Percentiles rank a stretch among this genome's conserved stretches.
Conservation (phyloP, 495 filamentous ascomycete species). For the Cercophora samala region DNA sequence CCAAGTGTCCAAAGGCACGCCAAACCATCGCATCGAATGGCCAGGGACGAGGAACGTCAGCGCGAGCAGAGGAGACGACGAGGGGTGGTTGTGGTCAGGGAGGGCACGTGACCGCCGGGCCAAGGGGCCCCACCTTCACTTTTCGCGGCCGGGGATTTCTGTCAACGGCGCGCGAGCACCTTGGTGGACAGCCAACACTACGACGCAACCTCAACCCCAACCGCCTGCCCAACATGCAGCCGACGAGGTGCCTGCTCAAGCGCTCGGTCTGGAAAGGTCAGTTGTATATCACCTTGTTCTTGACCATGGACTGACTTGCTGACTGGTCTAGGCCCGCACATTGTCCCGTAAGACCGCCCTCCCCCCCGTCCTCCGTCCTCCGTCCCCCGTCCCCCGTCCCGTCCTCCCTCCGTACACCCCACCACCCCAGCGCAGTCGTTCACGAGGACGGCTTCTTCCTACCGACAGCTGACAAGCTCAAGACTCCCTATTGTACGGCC, state of each 20-base stretch:
- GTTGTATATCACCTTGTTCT: background rate
- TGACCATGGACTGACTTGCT: background rate
- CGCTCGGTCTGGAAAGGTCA: slow-evolving; percentile 59
- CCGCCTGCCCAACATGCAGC: slow-evolving; percentile 46
- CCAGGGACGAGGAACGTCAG: background rate
- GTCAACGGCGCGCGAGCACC: background rate
- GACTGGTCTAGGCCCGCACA: slow-evolving; percentile 56
- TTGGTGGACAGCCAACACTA: slow-evolving; percentile 40
- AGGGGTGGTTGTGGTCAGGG: background rate
- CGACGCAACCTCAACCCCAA: background rate
- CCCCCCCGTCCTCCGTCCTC: background rate
- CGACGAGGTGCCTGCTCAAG: slow-evolving; percentile 51
- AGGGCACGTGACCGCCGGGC: background rate
- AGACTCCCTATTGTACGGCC: slow-evolving; percentile 64
- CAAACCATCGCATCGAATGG: background rate
- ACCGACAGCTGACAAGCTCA: slow-evolving; percentile 11
- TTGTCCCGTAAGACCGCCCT: slow-evolving; percentile 61
- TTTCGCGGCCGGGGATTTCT: slow-evolving; percentile 2
- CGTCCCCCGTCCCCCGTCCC: background rate
- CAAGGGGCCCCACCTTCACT: background rate
- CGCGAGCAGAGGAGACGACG: background rate
- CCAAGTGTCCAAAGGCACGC: background rate
- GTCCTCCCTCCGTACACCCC: background rate
- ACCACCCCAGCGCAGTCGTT: background rate
- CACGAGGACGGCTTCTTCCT: background rate